Evolutionary conservation across 768 basidiomycete species (phyloP).

Genomic region (Tulasnella sp.): DNA sequence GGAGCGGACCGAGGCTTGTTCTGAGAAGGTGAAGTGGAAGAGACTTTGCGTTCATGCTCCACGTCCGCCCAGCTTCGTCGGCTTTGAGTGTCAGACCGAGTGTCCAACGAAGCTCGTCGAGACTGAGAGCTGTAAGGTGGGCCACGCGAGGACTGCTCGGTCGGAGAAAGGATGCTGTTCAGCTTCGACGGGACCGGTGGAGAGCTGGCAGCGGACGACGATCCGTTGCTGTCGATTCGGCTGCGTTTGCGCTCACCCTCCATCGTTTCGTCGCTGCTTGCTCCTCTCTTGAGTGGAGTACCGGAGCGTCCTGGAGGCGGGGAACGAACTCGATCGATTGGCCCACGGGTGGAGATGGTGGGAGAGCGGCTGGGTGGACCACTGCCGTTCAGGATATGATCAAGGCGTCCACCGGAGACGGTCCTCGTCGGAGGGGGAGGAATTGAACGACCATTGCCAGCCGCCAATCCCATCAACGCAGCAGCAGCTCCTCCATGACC

Average conservation of each 20-base stretch:
- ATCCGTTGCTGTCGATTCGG: constrained; percentile 13
- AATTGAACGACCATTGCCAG: constrained; percentile 31
- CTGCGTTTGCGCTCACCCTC: constrained; percentile 21
- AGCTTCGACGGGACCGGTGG: constrained; percentile 5
- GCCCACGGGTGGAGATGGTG: background rate
- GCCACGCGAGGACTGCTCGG: background rate
- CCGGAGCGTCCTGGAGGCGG: background rate
- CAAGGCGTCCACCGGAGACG: constrained; percentile 4
- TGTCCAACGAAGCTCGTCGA: constrained; percentile 20
- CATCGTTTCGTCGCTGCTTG: constrained; percentile 14
- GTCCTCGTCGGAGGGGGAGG: constrained; percentile 2
- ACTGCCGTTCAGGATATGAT: constrained; percentile 12
- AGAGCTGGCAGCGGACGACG: background rate
- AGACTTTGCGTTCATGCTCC: constrained; percentile 15
- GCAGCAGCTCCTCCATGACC: constrained; percentile 52
- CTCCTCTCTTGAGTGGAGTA: constrained; percentile 8
- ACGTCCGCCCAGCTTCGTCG: background rate
- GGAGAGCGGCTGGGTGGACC: constrained; percentile 16
- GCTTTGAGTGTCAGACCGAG: background rate
- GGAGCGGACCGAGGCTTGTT: background rate
- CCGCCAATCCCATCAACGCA: constrained; percentile 68
- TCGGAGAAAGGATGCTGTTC: background rate
- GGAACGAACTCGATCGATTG: constrained; percentile 1
- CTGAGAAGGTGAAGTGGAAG: constrained; percentile 10
- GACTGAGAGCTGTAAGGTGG: background rate